Conservation (phyloP, 148 eudicot species). For the Heliosperma pusillum region DNA sequence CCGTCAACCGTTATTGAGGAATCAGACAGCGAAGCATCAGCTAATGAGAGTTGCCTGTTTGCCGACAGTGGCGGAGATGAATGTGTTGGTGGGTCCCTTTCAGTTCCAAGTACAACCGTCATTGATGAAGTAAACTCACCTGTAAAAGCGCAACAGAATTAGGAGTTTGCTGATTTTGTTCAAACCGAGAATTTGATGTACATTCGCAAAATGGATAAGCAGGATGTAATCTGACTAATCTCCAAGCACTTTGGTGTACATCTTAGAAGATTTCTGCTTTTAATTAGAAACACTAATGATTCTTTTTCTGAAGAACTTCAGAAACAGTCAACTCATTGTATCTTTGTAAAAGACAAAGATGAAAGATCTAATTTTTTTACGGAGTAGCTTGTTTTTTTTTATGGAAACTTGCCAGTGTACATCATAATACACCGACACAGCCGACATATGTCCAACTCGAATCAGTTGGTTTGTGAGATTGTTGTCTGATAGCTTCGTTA, state of each 20-base stretch:
- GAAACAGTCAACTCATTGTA: constrained; percentile 15
- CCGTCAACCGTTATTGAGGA: not conserved
- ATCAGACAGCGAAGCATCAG: no score
- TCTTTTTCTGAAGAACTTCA: constrained; percentile 37
- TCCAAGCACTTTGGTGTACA: constrained; percentile 22
- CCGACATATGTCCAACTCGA: no score
- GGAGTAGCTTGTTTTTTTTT: no score
- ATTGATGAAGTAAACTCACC: constrained; percentile 22
- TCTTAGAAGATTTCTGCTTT: constrained; percentile 24
- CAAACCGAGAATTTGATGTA: constrained; percentile 32
- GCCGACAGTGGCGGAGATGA: not conserved
- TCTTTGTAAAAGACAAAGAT: not conserved
- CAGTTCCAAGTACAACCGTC: constrained; percentile 12
- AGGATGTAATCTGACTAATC: not conserved
- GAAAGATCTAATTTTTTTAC: no score
- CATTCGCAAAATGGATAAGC: constrained; percentile 9
- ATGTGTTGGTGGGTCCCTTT: not conserved
- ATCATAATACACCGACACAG: no score
- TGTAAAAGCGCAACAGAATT: constrained; percentile 6
- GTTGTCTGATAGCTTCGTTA: no score
- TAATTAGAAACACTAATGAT: constrained; percentile 38
- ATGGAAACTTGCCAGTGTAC: no score
- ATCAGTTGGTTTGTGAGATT: no score
- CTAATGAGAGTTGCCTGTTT: not conserved
- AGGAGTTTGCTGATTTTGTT: constrained; percentile 19